These are phyloP conservation scores for Phialocephala sp. DNA, from an alignment of 2,329 filamentous ascomycete species.

Conservation along the genomic window DNA sequence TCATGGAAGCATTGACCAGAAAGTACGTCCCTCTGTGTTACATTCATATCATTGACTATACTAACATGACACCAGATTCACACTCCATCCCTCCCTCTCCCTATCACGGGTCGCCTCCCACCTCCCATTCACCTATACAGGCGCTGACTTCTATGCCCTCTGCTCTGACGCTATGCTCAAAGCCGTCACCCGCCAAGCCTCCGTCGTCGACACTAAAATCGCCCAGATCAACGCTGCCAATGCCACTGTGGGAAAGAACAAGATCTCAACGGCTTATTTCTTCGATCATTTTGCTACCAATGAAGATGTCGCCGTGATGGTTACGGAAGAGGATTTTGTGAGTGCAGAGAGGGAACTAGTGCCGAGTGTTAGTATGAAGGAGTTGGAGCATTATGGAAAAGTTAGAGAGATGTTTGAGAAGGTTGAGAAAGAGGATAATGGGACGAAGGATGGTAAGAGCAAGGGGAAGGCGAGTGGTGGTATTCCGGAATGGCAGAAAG, in stretches of 20 bases:
- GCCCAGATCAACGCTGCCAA: slow-evolving; percentile 64
- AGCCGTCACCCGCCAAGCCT: slow-evolving; percentile 89
- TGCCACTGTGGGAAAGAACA: slow-evolving; percentile 32
- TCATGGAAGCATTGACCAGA: slow-evolving; percentile 89
- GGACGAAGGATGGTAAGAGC: slow-evolving; percentile 24
- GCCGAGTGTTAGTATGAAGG: slow-evolving; percentile 91
- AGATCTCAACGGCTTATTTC: slow-evolving; percentile 85
- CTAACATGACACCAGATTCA: slow-evolving; percentile 71
- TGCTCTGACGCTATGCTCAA: slow-evolving; percentile 99
- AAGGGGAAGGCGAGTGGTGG: slow-evolving; percentile 22
- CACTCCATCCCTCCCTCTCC: slow-evolving; percentile 78
- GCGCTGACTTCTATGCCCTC: slow-evolving; percentile 94
- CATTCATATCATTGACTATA: neutral
- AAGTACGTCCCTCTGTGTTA: slow-evolving; percentile 67
- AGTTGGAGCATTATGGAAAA: slow-evolving; percentile 87
- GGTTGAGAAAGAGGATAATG: slow-evolving; percentile 47
- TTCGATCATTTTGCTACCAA: slow-evolving; percentile 89
- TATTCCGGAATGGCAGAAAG: slow-evolving; percentile 18
- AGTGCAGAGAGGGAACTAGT: slow-evolving; percentile 83
- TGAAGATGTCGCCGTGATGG: slow-evolving; percentile 85
- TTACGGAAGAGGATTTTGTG: slow-evolving; percentile 87
- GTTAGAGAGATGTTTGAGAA: slow-evolving; percentile 87
- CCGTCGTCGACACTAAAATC: slow-evolving; percentile 83
- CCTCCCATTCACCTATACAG: slow-evolving; percentile 95
- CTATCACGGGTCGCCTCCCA: slow-evolving; percentile 74